Conservation (phyloP, 176 grass and related monocot species). For the Oryza officinalis region DNA sequence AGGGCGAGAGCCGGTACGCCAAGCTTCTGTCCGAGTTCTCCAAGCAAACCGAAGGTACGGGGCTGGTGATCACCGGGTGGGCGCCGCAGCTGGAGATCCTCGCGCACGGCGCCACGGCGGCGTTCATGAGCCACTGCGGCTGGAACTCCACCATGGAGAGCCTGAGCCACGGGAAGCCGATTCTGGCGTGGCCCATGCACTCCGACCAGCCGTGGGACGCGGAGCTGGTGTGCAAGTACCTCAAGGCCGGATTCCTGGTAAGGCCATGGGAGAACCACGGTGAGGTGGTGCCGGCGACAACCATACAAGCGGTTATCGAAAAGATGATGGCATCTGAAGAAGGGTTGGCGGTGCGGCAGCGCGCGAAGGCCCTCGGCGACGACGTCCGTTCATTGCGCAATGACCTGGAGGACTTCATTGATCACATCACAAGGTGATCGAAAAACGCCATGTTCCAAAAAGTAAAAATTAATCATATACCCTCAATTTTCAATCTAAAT, state of each 20-base stretch:
- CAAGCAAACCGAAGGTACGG: slow-evolving; percentile 28
- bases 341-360: neutral
- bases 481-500: no score
- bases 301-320: slow-evolving; percentile 33
- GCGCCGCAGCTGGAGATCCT: slow-evolving; percentile 67
- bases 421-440: no score
- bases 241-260: slow-evolving; percentile 24
- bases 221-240: slow-evolving; percentile 16
- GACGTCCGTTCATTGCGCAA: neutral
- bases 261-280: slow-evolving; percentile 26
- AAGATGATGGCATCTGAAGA: neutral
- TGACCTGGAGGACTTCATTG: no score
- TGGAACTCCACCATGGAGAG: slow-evolving; percentile 70
- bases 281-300: slow-evolving; percentile 16
- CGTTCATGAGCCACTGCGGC: slow-evolving; percentile 70
- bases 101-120: slow-evolving; percentile 41
- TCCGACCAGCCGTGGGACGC: slow-evolving; percentile 57
- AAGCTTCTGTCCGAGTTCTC: slow-evolving; percentile 14
- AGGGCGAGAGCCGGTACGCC: neutral
- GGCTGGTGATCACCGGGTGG: slow-evolving; percentile 52
- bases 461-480: no score
- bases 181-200: slow-evolving; percentile 60
- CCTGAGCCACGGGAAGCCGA: slow-evolving; percentile 51
- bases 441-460: no score
- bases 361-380: neutral